Conservation (phyloP, 1,284 basidiomycete species). For the Trametes sp. region DNA sequence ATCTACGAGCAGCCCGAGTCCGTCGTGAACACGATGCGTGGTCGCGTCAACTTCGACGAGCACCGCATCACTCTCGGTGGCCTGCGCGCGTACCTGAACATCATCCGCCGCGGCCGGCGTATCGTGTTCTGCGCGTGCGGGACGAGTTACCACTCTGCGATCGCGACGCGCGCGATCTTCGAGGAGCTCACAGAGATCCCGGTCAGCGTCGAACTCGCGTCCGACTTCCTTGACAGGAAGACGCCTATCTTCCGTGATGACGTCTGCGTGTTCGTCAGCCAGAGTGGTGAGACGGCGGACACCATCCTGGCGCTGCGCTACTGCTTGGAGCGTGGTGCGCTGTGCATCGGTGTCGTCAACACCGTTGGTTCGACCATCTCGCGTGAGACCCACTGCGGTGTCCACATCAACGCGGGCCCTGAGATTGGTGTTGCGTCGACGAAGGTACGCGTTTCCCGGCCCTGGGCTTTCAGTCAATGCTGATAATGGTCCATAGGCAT, state of each 20-base stretch:
- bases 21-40: conserved; percentile 99
- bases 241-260: conserved; percentile 99
- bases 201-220: conserved; percentile 96
- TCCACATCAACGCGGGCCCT: conserved; percentile 99
- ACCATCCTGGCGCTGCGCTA: conserved; percentile 97
- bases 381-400: conserved; percentile 98
- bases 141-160: conserved; percentile 96
- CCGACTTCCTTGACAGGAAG: conserved; percentile 98
- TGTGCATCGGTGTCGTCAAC: conserved; percentile 98
- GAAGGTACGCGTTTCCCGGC: conserved; percentile 62
- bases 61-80: conserved; percentile 95
- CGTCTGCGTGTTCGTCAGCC: conserved; percentile 95
- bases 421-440: conserved; percentile 99
- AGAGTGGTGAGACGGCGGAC: conserved; percentile 99
- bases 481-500: conserved; percentile 66
- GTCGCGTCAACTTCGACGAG: conserved; percentile 98
- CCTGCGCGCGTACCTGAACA: conserved; percentile 92
- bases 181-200: conserved; percentile 99
- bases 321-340: conserved; percentile 95
- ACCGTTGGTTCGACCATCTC: conserved; percentile 98
- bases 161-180: conserved; percentile 98
- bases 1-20: conserved; percentile 99
- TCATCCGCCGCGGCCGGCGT: conserved; percentile 93
- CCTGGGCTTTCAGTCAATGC: conserved; percentile 6
- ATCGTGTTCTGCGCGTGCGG: conserved; percentile 99